Evolutionary conservation across 306 rosid genomes (phyloP), one percentile per base, ranked within the genome.

Genomic region (Vigna reflexopilosa): DNA sequence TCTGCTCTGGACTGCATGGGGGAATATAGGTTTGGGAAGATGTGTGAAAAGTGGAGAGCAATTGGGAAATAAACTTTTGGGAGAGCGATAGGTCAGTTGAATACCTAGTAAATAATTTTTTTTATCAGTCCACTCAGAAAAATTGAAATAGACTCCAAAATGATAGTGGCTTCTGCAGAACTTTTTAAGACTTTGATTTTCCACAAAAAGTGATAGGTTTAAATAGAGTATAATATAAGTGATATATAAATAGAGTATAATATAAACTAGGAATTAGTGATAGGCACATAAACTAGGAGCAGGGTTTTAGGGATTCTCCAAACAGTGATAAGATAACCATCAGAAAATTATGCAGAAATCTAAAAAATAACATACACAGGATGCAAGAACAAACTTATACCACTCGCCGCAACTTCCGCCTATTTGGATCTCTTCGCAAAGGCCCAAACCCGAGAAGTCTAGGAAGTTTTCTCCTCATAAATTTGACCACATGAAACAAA

Each of bases 381-480:
- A 69, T 14, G 75, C 73, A 84, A 83, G 77, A 69, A 77, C 10
- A 80, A 83, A 77, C 80, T 49, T 71, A 73, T 92, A 94, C 98
- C 97, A 88, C 82, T 87, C 91, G 86, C 72, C 67, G 77, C 77
- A 92, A 79, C 81, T 92, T 94, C 84, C n/a, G 85, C 76, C 62
- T 11, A 71, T 88, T 88, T 51, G 97, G 98, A 81, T 90, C 67
- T 83, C 83, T 90, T 76, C 93, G 95, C 36, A 85, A 40, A 75
- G 97, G 98, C 80, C 95, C 98, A 76, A 49, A 89, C 82, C 97
- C 93, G 63, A 94, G 80, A 83, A 92, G 76, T 16, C 77, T 65
- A 70, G 88, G 92, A 78, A 87, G 50, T 87, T 75, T 82, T 89
- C 83, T 83, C 83, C 69, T 86, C 84, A 85, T 24, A 81, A 84